Conservation (phyloP, 176 grass and related monocot species). For the Eremochloa ophiuroides region DNA sequence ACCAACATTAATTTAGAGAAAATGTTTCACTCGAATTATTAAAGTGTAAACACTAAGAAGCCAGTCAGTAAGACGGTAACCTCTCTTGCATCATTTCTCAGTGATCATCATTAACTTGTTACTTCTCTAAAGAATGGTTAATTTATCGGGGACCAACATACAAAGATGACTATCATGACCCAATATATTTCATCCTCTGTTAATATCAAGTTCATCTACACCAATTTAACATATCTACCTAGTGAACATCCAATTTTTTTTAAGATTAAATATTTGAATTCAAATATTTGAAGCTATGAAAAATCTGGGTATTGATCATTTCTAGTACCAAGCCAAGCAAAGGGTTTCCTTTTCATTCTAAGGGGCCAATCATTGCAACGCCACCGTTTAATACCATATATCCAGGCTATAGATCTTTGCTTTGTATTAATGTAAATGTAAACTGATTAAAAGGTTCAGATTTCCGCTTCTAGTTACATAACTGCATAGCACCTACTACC, state of each 20-base stretch:
- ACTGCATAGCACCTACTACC: not conserved
- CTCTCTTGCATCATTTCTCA: not conserved
- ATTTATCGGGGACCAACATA: not conserved
- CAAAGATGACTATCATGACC: not conserved
- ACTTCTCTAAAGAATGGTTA: not conserved
- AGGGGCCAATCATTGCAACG: not conserved
- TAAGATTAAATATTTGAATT: not conserved
- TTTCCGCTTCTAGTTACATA: not conserved
- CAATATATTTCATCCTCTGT: not conserved
- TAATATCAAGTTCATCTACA: not conserved
- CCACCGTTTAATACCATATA: not conserved
- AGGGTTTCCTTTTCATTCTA: not conserved
- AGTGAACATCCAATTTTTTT: not conserved
- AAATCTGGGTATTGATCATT: not conserved
- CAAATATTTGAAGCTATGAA: not conserved
- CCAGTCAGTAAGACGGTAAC: not conserved
- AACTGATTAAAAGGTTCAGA: not conserved
- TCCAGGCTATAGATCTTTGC: not conserved
- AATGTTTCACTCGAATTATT: not conserved
- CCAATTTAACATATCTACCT: not conserved
- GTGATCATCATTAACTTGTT: not conserved
- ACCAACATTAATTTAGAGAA: not conserved
- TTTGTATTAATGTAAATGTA: conserved; percentile 5
- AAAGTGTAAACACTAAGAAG: not conserved
- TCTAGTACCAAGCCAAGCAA: too few relatives aligned